Evolutionary conservation across 2,329 filamentous ascomycete species (phyloP).

Genomic region (Keithomyces neogunnii): DNA sequence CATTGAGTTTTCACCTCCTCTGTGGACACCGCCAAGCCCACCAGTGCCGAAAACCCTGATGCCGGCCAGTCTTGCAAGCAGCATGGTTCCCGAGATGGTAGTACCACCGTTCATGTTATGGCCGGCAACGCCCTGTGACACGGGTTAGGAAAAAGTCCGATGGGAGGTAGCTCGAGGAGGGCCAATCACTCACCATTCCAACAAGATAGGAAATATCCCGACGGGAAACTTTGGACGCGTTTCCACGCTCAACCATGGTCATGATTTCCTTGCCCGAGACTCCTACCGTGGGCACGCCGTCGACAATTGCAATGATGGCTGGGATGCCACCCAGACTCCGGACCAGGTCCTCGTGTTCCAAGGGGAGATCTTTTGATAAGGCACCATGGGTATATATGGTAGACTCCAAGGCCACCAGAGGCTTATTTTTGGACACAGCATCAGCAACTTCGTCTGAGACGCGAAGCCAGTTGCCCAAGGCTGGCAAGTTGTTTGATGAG

Average conservation of each 20-base stretch:
- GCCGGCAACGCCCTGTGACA: slow-evolving; percentile 50
- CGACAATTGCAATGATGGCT: slow-evolving; percentile 81
- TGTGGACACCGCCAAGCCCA: slow-evolving; percentile 88
- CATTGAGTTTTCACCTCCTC: slow-evolving; percentile 77
- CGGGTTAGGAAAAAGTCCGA: background rate
- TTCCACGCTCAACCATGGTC: slow-evolving; percentile 57
- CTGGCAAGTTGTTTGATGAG: slow-evolving; percentile 17
- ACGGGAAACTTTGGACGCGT: slow-evolving; percentile 75
- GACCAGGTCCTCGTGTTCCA: slow-evolving; percentile 80
- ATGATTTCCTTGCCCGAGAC: slow-evolving; percentile 64
- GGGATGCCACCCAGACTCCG: slow-evolving; percentile 75
- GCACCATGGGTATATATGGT: slow-evolving; percentile 96
- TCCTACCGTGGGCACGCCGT: slow-evolving; percentile 76
- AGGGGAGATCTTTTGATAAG: slow-evolving; percentile 60
- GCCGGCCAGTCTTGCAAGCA: slow-evolving; percentile 76
- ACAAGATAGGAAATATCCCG: slow-evolving; percentile 77
- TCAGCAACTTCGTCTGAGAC: slow-evolving; percentile 77
- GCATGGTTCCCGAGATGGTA: slow-evolving; percentile 87
- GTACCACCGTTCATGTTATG: slow-evolving; percentile 77
- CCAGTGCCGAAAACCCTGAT: slow-evolving; percentile 93
- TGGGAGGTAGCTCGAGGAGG: background rate
- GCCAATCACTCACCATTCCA: slow-evolving; percentile 53
- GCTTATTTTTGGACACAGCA: slow-evolving; percentile 64
- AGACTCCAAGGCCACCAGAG: slow-evolving; percentile 87
- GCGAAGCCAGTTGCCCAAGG: slow-evolving; percentile 40